Evolutionary conservation across 1,139 yeast genomes (phyloP), one percentile per base, ranked within the genome.

Genomic region (Sugiyamaella xylanicola): DNA sequence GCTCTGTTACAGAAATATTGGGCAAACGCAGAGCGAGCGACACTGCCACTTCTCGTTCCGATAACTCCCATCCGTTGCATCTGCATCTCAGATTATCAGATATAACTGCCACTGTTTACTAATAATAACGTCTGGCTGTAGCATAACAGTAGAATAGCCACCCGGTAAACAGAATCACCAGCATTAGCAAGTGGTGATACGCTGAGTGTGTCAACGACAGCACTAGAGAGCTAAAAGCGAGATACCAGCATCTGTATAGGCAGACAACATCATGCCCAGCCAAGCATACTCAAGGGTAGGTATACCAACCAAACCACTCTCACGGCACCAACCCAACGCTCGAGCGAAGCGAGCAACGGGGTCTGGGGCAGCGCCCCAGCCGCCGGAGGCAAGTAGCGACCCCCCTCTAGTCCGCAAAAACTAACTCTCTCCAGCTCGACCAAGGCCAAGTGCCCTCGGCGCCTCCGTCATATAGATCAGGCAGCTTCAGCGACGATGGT

Each of bases 381-480:
- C 13, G 43, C 17, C 43, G 43, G 17, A 40, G 43, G 43, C 43
- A n/a, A n/a, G 20, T 9, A 43, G 4, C 16, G 35, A 20, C 32
- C 17, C 17, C 13, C 29, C 32, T 11, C n/a, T n/a, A n/a, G n/a
- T n/a, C n/a, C n/a, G n/a, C n/a, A n/a, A 43, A n/a, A 25, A 25
- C 32, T 25, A 25, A 25, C 32, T 5, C 11, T 11, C 11, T 5
- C 32, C 32, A 45, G 50, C 41, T 46, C 20, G 50, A 46, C n/a
- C 41, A 46, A 15, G 25, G 40, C 40, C 48, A 45, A 27, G 19
- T 35, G 17, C 21, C 43, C 5, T 21, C 45, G 11, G 43, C 20
- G 8, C 49, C 49, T 11, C 55, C 53, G 8, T 49, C 48, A 5
- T 49, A 49, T 19, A 32, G 48, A n/a, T 41, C 51, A 9, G 27